These are phyloP conservation scores for Starmerella bombi DNA, from an alignment of 805 yeast genomes.

Conservation along the genomic window DNA sequence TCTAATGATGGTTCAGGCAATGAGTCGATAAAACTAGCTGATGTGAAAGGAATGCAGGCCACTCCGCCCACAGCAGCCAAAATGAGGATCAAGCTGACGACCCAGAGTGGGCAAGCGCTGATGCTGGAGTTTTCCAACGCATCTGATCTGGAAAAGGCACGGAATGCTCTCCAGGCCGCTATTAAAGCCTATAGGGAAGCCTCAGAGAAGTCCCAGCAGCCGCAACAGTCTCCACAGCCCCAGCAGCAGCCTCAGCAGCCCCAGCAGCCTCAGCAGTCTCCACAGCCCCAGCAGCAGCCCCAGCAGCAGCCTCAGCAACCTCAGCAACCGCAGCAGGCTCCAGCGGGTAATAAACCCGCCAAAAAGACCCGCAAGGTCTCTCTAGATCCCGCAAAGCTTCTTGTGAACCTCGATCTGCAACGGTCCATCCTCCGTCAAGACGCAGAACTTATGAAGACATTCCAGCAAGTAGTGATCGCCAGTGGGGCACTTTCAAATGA, in stretches of 20 bases:
- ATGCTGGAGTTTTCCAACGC: conserved; percentile 57
- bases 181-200: conserved; percentile 36
- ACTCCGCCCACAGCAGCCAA: conserved; percentile 27
- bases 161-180: conserved; percentile 20
- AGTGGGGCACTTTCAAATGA: conserved; percentile 52
- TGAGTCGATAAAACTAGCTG: conserved; percentile 8
- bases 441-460: conserved; percentile 53
- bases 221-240: neutral
- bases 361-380: conserved; percentile 22
- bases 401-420: conserved; percentile 64
- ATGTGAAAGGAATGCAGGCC: conserved; percentile 25
- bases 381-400: conserved; percentile 43
- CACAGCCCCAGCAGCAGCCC: neutral
- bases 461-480: conserved; percentile 80
- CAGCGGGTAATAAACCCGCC: neutral
- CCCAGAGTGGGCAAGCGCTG: conserved; percentile 22
- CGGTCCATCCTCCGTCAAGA: conserved; percentile 62
- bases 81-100: conserved; percentile 20
- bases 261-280: neutral
- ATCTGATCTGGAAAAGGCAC: conserved; percentile 50
- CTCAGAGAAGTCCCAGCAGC: conserved; percentile 18
- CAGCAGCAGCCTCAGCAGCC: too few relatives aligned
- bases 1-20: conserved; percentile 6
- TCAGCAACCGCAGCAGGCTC: neutral
- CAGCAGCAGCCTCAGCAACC: neutral